These are phyloP conservation scores for Solioccasus polychromus DNA, from an alignment of 768 basidiomycete genomes.

Conservation along the genomic window DNA sequence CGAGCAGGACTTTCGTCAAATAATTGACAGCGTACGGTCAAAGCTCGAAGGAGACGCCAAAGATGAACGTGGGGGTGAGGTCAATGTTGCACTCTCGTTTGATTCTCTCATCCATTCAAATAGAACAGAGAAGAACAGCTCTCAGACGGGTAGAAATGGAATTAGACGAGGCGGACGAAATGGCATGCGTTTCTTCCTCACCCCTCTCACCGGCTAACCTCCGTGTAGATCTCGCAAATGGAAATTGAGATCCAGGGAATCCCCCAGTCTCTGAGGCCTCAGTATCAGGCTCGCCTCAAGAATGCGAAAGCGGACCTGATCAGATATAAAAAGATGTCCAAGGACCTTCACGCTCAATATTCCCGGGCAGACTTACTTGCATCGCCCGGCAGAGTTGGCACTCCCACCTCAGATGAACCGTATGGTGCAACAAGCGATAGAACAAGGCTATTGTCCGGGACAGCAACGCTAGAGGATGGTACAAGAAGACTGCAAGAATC, in stretches of 20 bases:
- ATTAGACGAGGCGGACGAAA: conserved; percentile 97
- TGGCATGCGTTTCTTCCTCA: conserved; percentile 48
- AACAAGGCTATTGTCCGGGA: conserved; percentile 76
- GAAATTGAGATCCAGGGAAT: conserved; percentile 97
- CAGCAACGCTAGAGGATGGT: conserved; percentile 78
- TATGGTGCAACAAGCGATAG: conserved; percentile 71
- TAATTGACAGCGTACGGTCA: conserved; percentile 68
- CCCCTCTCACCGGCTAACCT: conserved; percentile 2
- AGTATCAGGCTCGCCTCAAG: conserved; percentile 74
- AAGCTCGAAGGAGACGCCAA: conserved; percentile 74
- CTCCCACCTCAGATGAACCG: conserved; percentile 71
- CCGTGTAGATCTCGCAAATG: conserved; percentile 90
- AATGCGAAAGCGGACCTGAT: conserved; percentile 72
- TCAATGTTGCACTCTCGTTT: not conserved
- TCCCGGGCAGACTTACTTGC: conserved; percentile 79
- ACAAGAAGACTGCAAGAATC: conserved; percentile 82
- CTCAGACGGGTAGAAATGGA: conserved; percentile 90
- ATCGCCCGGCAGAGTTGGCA: conserved; percentile 35
- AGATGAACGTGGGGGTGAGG: conserved; percentile 67
- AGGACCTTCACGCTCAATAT: conserved; percentile 66
- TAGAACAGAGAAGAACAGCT: conserved; percentile 80
- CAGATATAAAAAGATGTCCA: conserved; percentile 76
- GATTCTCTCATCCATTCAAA: conserved; percentile 1
- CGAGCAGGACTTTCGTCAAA: conserved; percentile 87
- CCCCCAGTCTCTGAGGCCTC: conserved; percentile 75